A percentile compares a stretch with the other conserved stretches of the same genome.
Evolutionary conservation across 2,329 filamentous ascomycete species (phyloP).

Genomic region (Fusarium newnesense): DNA sequence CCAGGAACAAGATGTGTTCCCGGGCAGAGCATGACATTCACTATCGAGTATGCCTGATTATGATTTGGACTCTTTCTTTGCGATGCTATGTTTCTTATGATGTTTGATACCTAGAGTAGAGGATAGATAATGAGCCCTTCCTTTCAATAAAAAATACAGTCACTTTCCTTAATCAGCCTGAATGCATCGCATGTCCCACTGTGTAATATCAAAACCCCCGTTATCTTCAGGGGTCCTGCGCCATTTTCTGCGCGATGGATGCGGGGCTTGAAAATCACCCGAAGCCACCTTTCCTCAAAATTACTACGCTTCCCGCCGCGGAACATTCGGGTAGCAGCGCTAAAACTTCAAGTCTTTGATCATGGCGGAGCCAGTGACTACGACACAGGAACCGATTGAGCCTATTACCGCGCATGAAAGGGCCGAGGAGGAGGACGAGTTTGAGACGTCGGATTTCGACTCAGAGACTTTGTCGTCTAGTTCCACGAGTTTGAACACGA

Average conservation of each 20-base stretch:
- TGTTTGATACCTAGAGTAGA: not conserved
- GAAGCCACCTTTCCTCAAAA: not conserved
- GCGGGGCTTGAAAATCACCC: conserved; percentile 2
- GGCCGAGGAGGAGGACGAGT: conserved; percentile 32
- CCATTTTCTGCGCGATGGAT: conserved; percentile 11
- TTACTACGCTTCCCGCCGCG: not conserved
- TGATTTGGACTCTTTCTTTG: not conserved
- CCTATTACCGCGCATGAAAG: conserved; percentile 7
- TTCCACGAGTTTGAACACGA: conserved; percentile 37
- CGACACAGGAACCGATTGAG: conserved; percentile 13
- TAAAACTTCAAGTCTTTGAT: not conserved
- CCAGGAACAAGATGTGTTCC: conserved; percentile 61
- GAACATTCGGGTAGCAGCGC: not conserved
- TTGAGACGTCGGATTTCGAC: conserved; percentile 37
- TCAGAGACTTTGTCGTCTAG: conserved; percentile 16
- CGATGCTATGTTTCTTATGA: not conserved
- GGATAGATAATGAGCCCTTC: not conserved
- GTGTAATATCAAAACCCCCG: not conserved
- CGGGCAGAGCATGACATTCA: conserved; percentile 42
- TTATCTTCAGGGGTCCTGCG: not conserved
- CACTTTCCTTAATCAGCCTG: not conserved
- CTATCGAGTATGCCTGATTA: conserved; percentile 24
- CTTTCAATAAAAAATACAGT: not conserved
- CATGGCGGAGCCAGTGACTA: conserved; percentile 10
- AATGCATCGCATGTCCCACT: not conserved